Percentiles rank a stretch among this genome's conserved stretches.
These are phyloP conservation scores for Fusarium euwallaceae DNA, from an alignment of 2,329 filamentous ascomycete species.

Conservation along the genomic window DNA sequence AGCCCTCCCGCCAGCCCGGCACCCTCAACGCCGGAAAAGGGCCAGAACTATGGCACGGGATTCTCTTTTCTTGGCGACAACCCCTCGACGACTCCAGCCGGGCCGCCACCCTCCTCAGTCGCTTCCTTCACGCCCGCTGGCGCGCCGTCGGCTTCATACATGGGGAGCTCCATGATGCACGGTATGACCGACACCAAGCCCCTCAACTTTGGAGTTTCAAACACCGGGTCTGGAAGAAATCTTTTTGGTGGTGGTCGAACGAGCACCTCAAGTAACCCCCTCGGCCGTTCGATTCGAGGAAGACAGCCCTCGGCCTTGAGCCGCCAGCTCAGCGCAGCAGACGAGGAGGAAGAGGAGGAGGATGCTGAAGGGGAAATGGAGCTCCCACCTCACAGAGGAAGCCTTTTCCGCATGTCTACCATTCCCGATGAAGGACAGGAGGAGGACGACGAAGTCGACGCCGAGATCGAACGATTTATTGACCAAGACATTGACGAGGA, in stretches of 20 bases:
- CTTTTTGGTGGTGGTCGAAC: conserved; percentile 54
- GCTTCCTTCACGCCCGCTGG: conserved; percentile 69
- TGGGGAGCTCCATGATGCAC: conserved; percentile 67
- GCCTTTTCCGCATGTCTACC: conserved; percentile 50
- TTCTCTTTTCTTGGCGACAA: conserved; percentile 58
- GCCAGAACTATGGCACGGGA: conserved; percentile 50
- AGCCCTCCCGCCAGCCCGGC: conserved; percentile 58
- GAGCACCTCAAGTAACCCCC: conserved; percentile 57
- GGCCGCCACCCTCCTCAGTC: conserved; percentile 64
- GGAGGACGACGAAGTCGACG: conserved; percentile 50
- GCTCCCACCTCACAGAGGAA: conserved; percentile 49
- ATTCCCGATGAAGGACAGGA: conserved; percentile 37
- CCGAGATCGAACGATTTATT: conserved; percentile 54
- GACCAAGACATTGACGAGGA: conserved; percentile 55
- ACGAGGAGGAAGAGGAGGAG: conserved; percentile 50
- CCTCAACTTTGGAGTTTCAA: conserved; percentile 53
- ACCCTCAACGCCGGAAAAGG: conserved; percentile 65
- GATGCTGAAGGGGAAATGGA: conserved; percentile 54
- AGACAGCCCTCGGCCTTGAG: conserved; percentile 66
- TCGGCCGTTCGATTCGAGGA: conserved; percentile 63
- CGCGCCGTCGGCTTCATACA: conserved; percentile 66
- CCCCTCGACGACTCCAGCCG: conserved; percentile 67
- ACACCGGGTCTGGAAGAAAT: conserved; percentile 48
- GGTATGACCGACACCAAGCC: conserved; percentile 56
- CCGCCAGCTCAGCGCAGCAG: conserved; percentile 52